Evolutionary conservation across 1,284 basidiomycete species (phyloP).

Genomic region (Leccinum variabile): DNA sequence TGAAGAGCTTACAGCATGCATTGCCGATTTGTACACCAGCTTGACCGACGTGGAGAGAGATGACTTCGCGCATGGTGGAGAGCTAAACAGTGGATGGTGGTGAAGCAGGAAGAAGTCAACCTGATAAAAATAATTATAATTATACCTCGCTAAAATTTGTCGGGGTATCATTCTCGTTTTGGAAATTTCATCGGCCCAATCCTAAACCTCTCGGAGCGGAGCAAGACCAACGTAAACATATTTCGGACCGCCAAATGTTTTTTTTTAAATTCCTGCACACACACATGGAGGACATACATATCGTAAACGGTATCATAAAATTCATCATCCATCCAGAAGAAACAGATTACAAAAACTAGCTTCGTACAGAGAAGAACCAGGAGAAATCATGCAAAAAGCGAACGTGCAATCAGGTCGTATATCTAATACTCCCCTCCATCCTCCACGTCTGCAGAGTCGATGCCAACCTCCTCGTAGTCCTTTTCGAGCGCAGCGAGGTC

Average conservation of each 20-base stretch:
- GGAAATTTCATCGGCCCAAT: constrained; percentile 23
- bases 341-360: constrained; percentile 34
- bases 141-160: constrained; percentile 24
- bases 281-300: not conserved
- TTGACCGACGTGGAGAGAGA: constrained; percentile 91
- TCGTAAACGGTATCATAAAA: constrained; percentile 28
- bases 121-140: not conserved
- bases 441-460: constrained; percentile 84
- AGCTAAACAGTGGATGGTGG: constrained; percentile 9
- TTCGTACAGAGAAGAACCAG: constrained; percentile 23
- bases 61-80: constrained; percentile 78
- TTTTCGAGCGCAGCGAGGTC: constrained; percentile 97
- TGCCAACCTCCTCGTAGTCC: constrained; percentile 94
- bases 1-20: constrained; percentile 73
- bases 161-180: constrained; percentile 20
- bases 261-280: not conserved
- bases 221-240: not conserved
- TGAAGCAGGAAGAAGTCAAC: constrained; percentile 11
- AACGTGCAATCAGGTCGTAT: constrained; percentile 9
- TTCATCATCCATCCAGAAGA: constrained; percentile 27
- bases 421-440: constrained; percentile 74
- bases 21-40: constrained; percentile 96
- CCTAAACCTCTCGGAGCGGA: constrained; percentile 1
- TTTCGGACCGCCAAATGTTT: not conserved
- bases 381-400: constrained; percentile 17